These are phyloP conservation scores for Penicillium salamii DNA, from an alignment of 495 filamentous ascomycete genomes.

Conservation along the genomic window DNA sequence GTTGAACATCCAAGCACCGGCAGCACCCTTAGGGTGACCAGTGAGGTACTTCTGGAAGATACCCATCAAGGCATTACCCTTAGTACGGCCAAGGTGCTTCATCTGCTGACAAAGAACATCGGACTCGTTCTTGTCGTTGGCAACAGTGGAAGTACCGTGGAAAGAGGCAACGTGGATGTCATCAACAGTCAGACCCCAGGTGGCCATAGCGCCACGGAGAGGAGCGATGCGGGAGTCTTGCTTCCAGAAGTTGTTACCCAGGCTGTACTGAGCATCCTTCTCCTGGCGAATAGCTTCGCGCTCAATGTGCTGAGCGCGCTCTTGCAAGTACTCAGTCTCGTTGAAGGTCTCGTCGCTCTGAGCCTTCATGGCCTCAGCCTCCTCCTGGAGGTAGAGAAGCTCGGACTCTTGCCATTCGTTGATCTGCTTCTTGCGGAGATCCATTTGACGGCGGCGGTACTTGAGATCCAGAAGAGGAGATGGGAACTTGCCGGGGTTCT, in stretches of 20 bases:
- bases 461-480: constrained; percentile 95
- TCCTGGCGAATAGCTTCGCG: constrained; percentile 86
- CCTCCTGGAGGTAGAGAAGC: constrained; percentile 86
- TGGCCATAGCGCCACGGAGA: constrained; percentile 88
- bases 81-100: constrained; percentile 87
- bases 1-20: constrained; percentile 99
- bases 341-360: constrained; percentile 64
- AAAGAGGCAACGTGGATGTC: constrained; percentile 94
- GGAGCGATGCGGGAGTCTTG: constrained; percentile 89
- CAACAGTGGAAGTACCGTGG: constrained; percentile 97
- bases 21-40: constrained; percentile 98
- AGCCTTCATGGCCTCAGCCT: constrained; percentile 85
- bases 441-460: constrained; percentile 91
- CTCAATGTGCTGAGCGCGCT: constrained; percentile 82
- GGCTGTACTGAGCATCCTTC: constrained; percentile 83
- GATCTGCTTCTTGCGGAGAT: constrained; percentile 86
- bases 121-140: constrained; percentile 99
- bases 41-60: constrained; percentile 99
- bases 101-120: constrained; percentile 97
- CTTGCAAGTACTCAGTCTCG: constrained; percentile 80
- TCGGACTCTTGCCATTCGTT: constrained; percentile 95
- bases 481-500: constrained; percentile 85
- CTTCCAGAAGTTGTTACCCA: constrained; percentile 99
- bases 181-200: constrained; percentile 97
- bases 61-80: constrained; percentile 93